Percentiles rank a stretch among this genome's conserved stretches.
These are phyloP conservation scores for Fusarium piperis DNA, from an alignment of 2,329 filamentous ascomycete species.

Conservation along the genomic window DNA sequence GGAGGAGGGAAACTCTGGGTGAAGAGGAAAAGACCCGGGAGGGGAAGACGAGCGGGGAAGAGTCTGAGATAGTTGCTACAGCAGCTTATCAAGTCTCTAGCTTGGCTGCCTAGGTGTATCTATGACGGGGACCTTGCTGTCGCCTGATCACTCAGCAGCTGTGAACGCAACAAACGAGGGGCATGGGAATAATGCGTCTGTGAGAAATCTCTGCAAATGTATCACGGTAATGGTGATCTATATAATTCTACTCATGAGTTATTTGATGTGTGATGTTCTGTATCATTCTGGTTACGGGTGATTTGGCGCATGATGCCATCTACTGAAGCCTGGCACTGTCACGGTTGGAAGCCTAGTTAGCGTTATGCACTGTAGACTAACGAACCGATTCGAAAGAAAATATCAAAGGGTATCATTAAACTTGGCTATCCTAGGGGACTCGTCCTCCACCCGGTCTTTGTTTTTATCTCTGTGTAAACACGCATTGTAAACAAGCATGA, in stretches of 20 bases:
- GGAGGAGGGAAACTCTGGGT: not conserved
- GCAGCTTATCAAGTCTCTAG: not conserved
- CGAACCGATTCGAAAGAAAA: not conserved
- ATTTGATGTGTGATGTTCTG: not conserved
- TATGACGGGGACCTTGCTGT: not conserved
- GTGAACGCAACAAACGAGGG: not conserved
- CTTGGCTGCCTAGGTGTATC: not conserved
- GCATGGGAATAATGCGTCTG: not conserved
- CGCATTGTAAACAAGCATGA: not conserved
- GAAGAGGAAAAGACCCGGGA: not conserved
- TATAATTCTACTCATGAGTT: not conserved
- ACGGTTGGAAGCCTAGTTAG: not conserved
- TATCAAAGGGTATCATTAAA: not conserved
- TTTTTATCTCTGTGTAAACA: not conserved
- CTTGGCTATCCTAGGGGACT: not conserved
- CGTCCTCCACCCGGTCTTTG: not conserved
- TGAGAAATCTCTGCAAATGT: not conserved
- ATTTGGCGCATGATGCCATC: not conserved
- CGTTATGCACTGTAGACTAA: not conserved
- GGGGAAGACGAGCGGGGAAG: not conserved
- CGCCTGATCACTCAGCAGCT: not conserved
- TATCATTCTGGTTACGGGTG: not conserved
- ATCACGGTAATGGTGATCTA: not conserved
- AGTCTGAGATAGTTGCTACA: not conserved
- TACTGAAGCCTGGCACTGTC: not conserved